phyloP scores from a whole-genome alignment of 306 rosid genomes.

The Dalbergia cultrata region DNA sequence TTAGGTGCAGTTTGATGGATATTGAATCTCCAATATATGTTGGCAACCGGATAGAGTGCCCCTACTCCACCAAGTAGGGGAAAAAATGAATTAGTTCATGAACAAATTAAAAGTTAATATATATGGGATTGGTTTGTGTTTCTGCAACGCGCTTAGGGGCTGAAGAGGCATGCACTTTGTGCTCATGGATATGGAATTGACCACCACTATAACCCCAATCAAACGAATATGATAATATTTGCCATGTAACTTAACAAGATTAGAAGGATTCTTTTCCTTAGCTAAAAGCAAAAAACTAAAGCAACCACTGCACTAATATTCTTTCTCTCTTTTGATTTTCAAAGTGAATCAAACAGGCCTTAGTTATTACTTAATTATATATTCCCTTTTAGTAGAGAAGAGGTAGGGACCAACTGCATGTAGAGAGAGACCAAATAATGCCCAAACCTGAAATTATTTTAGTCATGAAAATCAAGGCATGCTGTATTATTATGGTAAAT shows the following conservation, averaged over 20 bases:
- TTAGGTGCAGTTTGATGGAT: not conserved
- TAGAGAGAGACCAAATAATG: slow-evolving; percentile 54
- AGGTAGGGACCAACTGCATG: slow-evolving; percentile 52
- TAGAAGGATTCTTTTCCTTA: slow-evolving; percentile 44
- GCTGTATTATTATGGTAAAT: slow-evolving; percentile 37
- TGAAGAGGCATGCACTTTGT: slow-evolving; percentile 49
- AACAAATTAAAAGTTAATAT: not conserved
- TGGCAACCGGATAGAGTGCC: not conserved
- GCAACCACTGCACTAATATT: slow-evolving; percentile 50
- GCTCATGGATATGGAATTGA: slow-evolving; percentile 49
- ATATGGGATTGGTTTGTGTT: slow-evolving; percentile 21
- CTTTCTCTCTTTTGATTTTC: slow-evolving; percentile 4
- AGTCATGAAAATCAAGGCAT: slow-evolving; percentile 39
- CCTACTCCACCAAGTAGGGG: slow-evolving; percentile 12
- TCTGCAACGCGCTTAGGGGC: slow-evolving; percentile 32
- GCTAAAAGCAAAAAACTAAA: slow-evolving; percentile 54
- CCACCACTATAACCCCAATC: slow-evolving; percentile 52
- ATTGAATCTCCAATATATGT: not conserved
- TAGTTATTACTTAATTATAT: not conserved
- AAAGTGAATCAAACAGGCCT: slow-evolving; percentile 51
- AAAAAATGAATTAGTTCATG: slow-evolving; percentile 13
- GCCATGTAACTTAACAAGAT: slow-evolving; percentile 46
- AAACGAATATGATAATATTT: slow-evolving; percentile 30
- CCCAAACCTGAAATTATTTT: slow-evolving; percentile 52
- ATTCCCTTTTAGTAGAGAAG: slow-evolving; percentile 30